Percentiles rank a stretch among this genome's conserved stretches.
Conservation (phyloP, 345 rosid genomes). For the Garcia nutans region DNA sequence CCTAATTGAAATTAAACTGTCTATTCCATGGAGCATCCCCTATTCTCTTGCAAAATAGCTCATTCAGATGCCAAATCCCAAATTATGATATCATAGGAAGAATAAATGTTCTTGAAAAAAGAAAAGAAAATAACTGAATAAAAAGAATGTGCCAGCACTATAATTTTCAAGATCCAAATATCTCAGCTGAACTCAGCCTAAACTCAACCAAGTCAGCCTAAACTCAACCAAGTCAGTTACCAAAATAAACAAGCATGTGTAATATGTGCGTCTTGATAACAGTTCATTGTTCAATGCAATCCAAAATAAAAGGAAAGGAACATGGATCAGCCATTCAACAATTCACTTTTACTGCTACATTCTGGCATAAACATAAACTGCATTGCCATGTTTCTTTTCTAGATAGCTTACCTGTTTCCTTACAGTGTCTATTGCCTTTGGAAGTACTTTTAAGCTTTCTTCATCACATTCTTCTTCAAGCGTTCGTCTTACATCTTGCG, state of each 20-base stretch:
- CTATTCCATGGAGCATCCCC: not conserved
- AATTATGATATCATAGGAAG: not conserved
- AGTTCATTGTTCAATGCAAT: not conserved
- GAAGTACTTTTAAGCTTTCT: slow-evolving; percentile 72
- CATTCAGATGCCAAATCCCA: not conserved
- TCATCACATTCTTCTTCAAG: slow-evolving; percentile 86
- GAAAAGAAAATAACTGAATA: not conserved
- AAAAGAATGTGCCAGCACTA: not conserved
- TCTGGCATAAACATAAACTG: not conserved
- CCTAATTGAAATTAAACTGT: not conserved
- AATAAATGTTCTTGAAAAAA: not conserved
- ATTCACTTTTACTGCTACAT: not conserved
- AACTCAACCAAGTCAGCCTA: not conserved
- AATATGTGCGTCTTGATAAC: not conserved
- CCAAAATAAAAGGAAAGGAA: not conserved
- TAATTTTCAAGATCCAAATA: not conserved
- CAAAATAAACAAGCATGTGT: not conserved
- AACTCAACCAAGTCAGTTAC: not conserved
- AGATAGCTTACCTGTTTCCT: slow-evolving; percentile 67
- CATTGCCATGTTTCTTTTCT: not conserved
- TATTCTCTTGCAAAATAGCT: not conserved
- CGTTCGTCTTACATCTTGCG: slow-evolving; percentile 56
- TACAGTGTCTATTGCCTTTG: slow-evolving; percentile 83
- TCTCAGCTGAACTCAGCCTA: not conserved
- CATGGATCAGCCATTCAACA: not conserved